Evolutionary conservation across 768 basidiomycete genomes (phyloP), one percentile per base, ranked within the genome.

Genomic region (Lentinula raphanica): DNA sequence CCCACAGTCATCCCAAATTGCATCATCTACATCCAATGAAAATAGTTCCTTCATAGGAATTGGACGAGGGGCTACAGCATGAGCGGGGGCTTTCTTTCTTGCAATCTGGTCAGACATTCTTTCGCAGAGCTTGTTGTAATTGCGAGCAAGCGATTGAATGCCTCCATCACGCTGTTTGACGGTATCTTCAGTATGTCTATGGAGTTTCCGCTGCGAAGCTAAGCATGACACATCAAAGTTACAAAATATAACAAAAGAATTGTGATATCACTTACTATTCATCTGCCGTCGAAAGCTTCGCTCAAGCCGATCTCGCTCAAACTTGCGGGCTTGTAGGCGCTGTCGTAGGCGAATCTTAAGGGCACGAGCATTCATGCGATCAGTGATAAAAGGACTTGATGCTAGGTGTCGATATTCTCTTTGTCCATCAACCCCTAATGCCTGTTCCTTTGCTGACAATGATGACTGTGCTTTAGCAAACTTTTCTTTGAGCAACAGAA

Each of bases 1-100:
- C 1, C 70, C 70, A 48, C 65, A 19, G 54, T 73, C 68, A 49
- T 72, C 65, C 71, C 74, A 76, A 17, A 74, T 72, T 17, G 63
- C 60, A 59, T 72, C 71, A 64, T 74, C 72, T 23, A 76, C 71
- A 63, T 74, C 72, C 0, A 76, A 61, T 1, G 58, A 54, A 42
- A 68, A 76, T 3, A 76, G 45, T 1, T 62, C 60, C 11, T 64
- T 53, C 9, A 27, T 27, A 1, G 62, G 56, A 32, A 74, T 70
- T 8, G 49, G 49, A 3, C 53, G 40, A 13, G 72, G 74, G 0
- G 59, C 49, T 9, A 64, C 12, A 12, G 68, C 66, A 28, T 63
- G 58, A 2, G 23, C 32, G 1, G 71, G 71, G 6, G 71, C 71
- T 42, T 61, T 58, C 15, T 45, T 19, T 5, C 54, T 17, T 0